Evolutionary conservation across 306 rosid genomes (phyloP).

Genomic region (Canavalia ensiformis): DNA sequence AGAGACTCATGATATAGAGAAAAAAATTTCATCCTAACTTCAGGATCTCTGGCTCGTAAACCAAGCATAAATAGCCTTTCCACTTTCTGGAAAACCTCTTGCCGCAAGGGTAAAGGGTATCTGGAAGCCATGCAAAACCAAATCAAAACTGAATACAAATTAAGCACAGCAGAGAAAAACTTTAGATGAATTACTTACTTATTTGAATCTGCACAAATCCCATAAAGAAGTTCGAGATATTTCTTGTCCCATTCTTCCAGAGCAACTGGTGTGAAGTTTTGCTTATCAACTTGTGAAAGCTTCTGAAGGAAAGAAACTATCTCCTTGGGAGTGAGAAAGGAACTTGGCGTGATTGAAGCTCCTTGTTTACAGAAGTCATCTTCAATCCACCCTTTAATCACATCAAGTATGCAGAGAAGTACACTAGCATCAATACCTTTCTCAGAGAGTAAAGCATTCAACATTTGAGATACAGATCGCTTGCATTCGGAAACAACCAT

Average conservation of each 20-base stretch:
- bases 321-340: conserved; percentile 89
- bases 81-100: conserved; percentile 93
- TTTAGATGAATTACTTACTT: conserved; percentile 65
- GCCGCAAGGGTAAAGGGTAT: conserved; percentile 71
- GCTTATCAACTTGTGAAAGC: conserved; percentile 94
- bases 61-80: conserved; percentile 98
- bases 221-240: conserved; percentile 88
- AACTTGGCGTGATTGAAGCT: conserved; percentile 64
- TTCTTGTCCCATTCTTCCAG: conserved; percentile 93
- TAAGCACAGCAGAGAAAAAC: conserved; percentile 32
- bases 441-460: conserved; percentile 90
- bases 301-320: conserved; percentile 92
- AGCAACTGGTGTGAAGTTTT: conserved; percentile 68
- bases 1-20: conserved; percentile 89
- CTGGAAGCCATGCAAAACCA: conserved; percentile 59
- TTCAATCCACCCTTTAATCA: conserved; percentile 96
- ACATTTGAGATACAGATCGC: conserved; percentile 81
- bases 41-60: conserved; percentile 93
- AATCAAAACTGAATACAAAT: conserved; percentile 36
- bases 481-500: conserved; percentile 92
- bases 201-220: conserved; percentile 86
- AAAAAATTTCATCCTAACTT: conserved; percentile 87
- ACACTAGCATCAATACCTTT: conserved; percentile 95
- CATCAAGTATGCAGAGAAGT: conserved; percentile 95
- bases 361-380: conserved; percentile 88